Evolutionary conservation across 2,329 filamentous ascomycete species (phyloP), one percentile per base, ranked within the genome.

Genomic region (Fonsecaea pugnacius): DNA sequence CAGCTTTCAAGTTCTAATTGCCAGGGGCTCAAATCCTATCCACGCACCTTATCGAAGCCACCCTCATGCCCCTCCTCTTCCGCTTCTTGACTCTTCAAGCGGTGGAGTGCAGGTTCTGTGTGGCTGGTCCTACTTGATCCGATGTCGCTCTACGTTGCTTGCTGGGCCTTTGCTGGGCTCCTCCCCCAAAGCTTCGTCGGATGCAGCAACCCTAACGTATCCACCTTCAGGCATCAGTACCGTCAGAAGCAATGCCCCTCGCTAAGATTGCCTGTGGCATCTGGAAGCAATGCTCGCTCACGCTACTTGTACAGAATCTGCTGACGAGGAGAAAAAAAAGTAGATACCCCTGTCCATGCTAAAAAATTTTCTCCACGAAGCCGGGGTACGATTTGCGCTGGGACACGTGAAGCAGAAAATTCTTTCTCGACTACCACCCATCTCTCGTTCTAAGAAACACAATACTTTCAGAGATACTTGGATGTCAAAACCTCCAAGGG

Each of bases 91-190:
- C 21, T 18, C 12, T 7, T n/a, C 8, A n/a, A 6, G 38, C 38
- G 7, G 38, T 43, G n/a, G 38, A 43, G 21, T 48, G 43, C 21
- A 48, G 18, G 43, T 24, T 8, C 12, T 48, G 43, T 14, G 40
- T 14, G 51, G 51, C 51, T 35, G 10, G 38, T 35, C 21, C 43
- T 60, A 46, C 32, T 51, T 60, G 24, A 62, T 62, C 65, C 65
- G 65, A 67, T 67, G 65, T 67, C 65, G 65, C 65, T 62, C 35
- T 32, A 21, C 35, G 14, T 58, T 21, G 27, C 54, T 24, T 36
- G 18, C 27, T 30, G 27, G 3, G 27, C 3, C 27, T 30, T 30
- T 30, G 27, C 27, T 30, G 27, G 4, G 27, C 55, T 46, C 5
- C 56, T 14, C 46, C 38, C 38, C 38, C 5, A 43, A 43, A 43